Evolutionary conservation across 345 rosid genomes (phyloP), one percentile per base, ranked within the genome.

Genomic region (Arabis alpina): DNA sequence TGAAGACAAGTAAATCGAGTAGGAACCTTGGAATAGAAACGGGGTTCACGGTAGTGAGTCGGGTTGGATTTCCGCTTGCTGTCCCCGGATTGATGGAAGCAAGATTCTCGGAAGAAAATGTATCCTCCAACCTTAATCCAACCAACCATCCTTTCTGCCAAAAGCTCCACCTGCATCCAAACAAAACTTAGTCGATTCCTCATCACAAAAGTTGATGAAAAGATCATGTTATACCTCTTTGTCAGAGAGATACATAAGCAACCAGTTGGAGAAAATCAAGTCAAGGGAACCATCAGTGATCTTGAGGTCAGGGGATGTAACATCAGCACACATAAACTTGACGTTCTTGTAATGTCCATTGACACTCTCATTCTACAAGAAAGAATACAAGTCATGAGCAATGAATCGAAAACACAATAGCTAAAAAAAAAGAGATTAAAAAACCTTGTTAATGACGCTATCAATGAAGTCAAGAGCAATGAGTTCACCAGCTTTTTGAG

Each of bases 51-150:
- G 80, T 95, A 95, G 79, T 90, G 99, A 69, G 99, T 86, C 5
- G 98, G 99, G 73, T 90, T 90, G 59, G 66, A 53, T 72, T 90
- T 95, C 43, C 96, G 76, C 79, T 87, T 90, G 58, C 83, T 76
- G 77, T 92, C 99, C 53, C 97, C 98, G 28, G 99, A 95, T 77
- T 88, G 98, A 72, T 95, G 94, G 80, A 95, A 92, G 80, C 99
- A 95, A 59, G 98, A 88, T 79, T 95, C 99, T 70, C 98, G 84
- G 80, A 95, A 92, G 87, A 95, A 92, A 65, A 95, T 88, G 77
- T 73, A 80, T 13, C 99, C 98, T 30, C 98, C 98, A 41, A 80
- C 86, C 81, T 86, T 95, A 28, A 95, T 68, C 99, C 97, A 95
- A 70, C 83, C 87, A 54, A 87, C 63, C 94, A 92, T 88, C 81